Evolutionary conservation across 495 filamentous ascomycete genomes (phyloP).

Genomic region (Tuber microsphaerosporum): DNA sequence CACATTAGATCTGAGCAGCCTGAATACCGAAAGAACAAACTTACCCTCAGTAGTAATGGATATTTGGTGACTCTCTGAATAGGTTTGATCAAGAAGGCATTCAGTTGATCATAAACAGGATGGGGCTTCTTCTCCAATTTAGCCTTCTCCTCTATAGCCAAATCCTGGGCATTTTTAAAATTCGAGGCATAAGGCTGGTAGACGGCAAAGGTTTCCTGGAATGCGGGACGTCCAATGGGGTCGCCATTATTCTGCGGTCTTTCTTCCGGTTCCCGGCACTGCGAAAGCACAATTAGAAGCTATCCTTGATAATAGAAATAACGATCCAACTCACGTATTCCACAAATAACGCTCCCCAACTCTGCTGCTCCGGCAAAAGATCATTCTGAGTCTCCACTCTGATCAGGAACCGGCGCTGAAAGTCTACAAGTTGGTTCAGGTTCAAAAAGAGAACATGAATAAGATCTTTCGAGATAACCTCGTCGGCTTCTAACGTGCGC

Average conservation of each 20-base stretch:
- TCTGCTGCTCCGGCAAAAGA: constrained; percentile 65
- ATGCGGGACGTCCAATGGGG: constrained; percentile 29
- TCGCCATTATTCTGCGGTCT: constrained; percentile 31
- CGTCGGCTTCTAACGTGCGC: constrained; percentile 77
- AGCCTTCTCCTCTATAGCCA: constrained; percentile 36
- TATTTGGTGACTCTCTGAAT: constrained; percentile 95
- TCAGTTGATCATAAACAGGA: constrained; percentile 48
- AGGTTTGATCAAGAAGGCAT: constrained; percentile 88
- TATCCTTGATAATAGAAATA: constrained; percentile 1
- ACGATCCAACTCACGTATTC: constrained; percentile 45
- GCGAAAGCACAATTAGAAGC: constrained; percentile 13
- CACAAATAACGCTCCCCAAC: constrained; percentile 85
- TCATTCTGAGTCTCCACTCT: constrained; percentile 91
- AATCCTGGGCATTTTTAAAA: constrained; percentile 39
- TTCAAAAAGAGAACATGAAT: constrained; percentile 96
- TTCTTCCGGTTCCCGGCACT: constrained; percentile 34
- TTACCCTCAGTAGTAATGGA: constrained; percentile 77
- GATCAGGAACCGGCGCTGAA: constrained; percentile 89
- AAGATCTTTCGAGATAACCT: constrained; percentile 77
- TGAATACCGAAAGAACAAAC: constrained; percentile 27
- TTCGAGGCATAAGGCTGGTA: constrained; percentile 98
- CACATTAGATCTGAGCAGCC: constrained; percentile 7
- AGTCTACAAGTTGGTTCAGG: constrained; percentile 86
- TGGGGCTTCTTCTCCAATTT: constrained; percentile 37
- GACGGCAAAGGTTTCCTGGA: constrained; percentile 70